Percentiles rank a stretch among this genome's conserved stretches.
Evolutionary conservation across 148 eudicot genomes (phyloP).

Genomic region (Chenopodium album): DNA sequence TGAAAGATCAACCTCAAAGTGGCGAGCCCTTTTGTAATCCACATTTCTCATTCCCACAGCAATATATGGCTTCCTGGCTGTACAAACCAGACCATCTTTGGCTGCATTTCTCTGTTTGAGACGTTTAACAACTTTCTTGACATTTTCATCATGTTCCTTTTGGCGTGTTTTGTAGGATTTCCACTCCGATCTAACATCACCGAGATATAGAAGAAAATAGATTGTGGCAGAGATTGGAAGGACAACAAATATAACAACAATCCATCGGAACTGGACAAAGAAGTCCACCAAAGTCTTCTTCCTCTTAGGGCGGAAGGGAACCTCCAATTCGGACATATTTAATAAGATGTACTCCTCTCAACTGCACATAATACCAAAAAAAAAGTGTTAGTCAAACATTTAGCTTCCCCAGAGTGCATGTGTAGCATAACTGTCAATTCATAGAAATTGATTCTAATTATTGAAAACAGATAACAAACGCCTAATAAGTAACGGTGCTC

Average conservation of each 20-base stretch:
- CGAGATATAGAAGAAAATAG: constrained; percentile 81
- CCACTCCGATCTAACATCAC: constrained; percentile 64
- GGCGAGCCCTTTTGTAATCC: constrained; percentile 91
- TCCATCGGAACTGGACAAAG: constrained; percentile 85
- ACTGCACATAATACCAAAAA: constrained; percentile 21
- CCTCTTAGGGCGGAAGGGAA: constrained; percentile 80
- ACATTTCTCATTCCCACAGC: constrained; percentile 94
- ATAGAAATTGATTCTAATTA: background rate
- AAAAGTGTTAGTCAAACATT: background rate
- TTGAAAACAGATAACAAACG: background rate
- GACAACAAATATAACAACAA: constrained; percentile 73
- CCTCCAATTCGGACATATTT: constrained; percentile 62
- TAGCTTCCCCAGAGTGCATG: background rate
- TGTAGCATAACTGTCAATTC: background rate
- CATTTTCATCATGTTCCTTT: constrained; percentile 80
- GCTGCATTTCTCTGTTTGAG: constrained; percentile 68
- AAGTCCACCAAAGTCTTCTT: constrained; percentile 80
- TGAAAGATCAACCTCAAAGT: constrained; percentile 86
- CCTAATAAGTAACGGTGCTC: background rate
- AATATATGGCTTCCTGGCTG: constrained; percentile 86
- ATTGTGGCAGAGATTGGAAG: constrained; percentile 74
- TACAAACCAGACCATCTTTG: constrained; percentile 89
- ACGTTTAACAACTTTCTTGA: constrained; percentile 71
- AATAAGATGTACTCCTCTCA: constrained; percentile 16
- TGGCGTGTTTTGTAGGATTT: constrained; percentile 78